These are phyloP conservation scores for Boeremia exigua DNA, from an alignment of 2,329 filamentous ascomycete species.

Conservation along the genomic window DNA sequence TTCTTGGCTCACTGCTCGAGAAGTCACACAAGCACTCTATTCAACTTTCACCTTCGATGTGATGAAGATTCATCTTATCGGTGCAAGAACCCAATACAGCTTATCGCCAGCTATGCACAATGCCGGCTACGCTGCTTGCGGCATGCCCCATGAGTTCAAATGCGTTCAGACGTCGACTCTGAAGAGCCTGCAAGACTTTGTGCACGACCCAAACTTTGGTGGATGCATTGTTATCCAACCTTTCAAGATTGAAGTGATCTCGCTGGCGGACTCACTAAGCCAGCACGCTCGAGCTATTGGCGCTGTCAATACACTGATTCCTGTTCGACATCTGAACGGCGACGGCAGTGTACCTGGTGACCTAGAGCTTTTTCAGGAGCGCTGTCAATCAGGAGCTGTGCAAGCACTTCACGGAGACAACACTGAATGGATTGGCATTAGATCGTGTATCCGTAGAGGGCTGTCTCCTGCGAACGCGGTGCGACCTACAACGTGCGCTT, in stretches of 20 bases:
- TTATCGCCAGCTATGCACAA: constrained; percentile 81
- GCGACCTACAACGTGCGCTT: constrained; percentile 57
- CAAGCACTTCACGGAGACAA: constrained; percentile 78
- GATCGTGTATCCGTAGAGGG: constrained; percentile 73
- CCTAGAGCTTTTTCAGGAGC: constrained; percentile 59
- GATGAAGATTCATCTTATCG: constrained; percentile 76
- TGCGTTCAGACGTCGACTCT: constrained; percentile 68
- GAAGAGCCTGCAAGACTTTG: constrained; percentile 67
- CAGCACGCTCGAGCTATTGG: constrained; percentile 76
- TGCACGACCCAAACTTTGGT: constrained; percentile 71
- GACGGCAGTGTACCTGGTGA: constrained; percentile 65
- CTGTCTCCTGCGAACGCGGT: constrained; percentile 73
- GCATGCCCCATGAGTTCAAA: constrained; percentile 72
- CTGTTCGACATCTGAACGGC: constrained; percentile 65
- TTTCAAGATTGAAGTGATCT: constrained; percentile 75
- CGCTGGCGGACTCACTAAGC: constrained; percentile 69
- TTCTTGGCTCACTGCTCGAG: constrained; percentile 63
- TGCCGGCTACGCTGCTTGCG: constrained; percentile 68
- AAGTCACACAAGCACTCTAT: constrained; percentile 70
- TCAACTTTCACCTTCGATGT: constrained; percentile 70
- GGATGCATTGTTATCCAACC: constrained; percentile 75
- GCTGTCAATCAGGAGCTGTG: constrained; percentile 70
- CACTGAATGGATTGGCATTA: constrained; percentile 81
- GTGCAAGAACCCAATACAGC: constrained; percentile 74
- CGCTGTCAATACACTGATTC: constrained; percentile 77